Conservation (phyloP, 352 stramenopile genomes). For the Pythium rhizo-oryzae region DNA sequence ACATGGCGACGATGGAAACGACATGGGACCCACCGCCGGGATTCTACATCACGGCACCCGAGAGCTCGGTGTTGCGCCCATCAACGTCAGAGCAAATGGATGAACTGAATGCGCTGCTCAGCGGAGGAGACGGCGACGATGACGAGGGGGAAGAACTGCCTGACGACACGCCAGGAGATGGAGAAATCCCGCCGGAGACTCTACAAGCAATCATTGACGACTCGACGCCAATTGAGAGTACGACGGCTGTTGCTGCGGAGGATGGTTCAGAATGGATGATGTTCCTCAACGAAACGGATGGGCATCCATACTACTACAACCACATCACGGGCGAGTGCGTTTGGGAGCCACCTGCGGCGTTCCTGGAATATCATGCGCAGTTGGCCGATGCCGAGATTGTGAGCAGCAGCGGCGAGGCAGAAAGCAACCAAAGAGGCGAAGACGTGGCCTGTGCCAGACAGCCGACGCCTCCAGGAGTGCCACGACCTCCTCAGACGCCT, state of each 20-base stretch:
- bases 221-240: background rate
- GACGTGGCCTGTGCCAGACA: background rate
- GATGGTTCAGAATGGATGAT: slow-evolving; percentile 56
- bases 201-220: too few relatives aligned
- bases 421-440: background rate
- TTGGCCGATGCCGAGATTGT: background rate
- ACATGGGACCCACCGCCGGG: slow-evolving; percentile 43
- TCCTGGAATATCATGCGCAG: slow-evolving; percentile 41
- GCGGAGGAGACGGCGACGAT: slow-evolving; percentile 44
- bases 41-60: background rate
- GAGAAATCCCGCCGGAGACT: background rate
- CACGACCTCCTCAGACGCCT: background rate
- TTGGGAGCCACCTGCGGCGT: slow-evolving; percentile 64
- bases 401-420: background rate
- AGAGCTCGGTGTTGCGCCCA: slow-evolving; percentile 21
- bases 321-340: slow-evolving; percentile 57
- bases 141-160: slow-evolving; percentile 10
- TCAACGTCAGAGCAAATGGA: slow-evolving; percentile 71
- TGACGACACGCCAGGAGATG: background rate
- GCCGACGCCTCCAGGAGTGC: background rate
- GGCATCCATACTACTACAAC: slow-evolving; percentile 76
- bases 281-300: slow-evolving; percentile 68
- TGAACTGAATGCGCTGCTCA: slow-evolving; percentile 56
- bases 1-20: slow-evolving; percentile 56
- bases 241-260: background rate